Base-by-base conservation (phyloP, 2,329 filamentous ascomycete genomes). In the Blumeria hordei region DNA sequence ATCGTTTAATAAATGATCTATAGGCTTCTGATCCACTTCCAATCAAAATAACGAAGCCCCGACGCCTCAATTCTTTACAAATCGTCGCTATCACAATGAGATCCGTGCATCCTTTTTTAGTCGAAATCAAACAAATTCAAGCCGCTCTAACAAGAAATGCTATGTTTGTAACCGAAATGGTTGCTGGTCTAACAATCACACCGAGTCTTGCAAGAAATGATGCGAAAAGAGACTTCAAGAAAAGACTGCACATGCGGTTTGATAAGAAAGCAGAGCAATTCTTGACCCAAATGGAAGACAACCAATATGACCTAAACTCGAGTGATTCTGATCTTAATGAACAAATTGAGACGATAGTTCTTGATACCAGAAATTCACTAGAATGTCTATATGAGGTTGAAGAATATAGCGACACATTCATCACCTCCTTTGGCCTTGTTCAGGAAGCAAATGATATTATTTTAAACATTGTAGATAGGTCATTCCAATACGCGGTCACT, bases 11-110 rank as follows among this genome's bases (percentile, higher is more conserved):
- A 9, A 32, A 7, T 33, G 18, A 32, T 33, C 16, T 50, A 11
- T 5, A 50, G 33, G 12, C 45, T 9, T 32, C 45, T 6, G 32
- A 32, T 10, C 16, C 11, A 50, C n/a, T 32, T 33, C 7, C n/a
- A 28, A 50, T 14, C 18, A 50, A 34, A 28, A 50, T 11, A 3
- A 12, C 45, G 14, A 28, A 28, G 21, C 8, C 16, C 11, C 3
- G 11, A 12, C 39, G 16, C 16, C 21, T 18, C 43, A 44, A 54
- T 54, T 32, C 21, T 54, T 45, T 54, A 54, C 53, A 47, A 39
- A 54, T 47, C 28, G 39, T 2, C 16, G 32, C 18, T 47, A 33
- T 47, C 1, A 34, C 21, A 33, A 21, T 11, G 4, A 34, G n/a
- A 9, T 18, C 9, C 41, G 9, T 14, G 12, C 14, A 18, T 9